Base-by-base conservation (phyloP, 352 stramenopile species). In the Phytophthora constricta region DNA sequence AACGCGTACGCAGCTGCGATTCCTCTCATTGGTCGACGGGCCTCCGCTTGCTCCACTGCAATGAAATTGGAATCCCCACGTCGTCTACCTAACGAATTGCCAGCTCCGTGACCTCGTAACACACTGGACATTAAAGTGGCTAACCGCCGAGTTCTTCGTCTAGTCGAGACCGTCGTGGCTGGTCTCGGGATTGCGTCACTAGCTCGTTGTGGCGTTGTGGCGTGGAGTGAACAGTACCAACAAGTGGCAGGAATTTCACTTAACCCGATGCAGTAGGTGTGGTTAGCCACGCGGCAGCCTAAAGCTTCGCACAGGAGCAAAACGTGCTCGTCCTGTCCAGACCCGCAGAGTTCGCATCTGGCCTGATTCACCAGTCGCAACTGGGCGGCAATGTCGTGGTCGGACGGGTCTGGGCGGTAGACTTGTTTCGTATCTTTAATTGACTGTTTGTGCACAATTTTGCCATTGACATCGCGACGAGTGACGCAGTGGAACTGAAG, bases 231-330 rank as follows among this genome's bases (percentile, higher is more conserved):
- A 55, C 87, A 96, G 54, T 93, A 94, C 87, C 87, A 96, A 16
- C 82, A 80, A 39, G 68, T 79, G 25, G 74, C 68, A 0, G 87
- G 87, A 13, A 96, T 82, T 0, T 78, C 67, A 2, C 49, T 67
- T 5, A 96, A 65, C 0, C 82, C 82, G 23, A 91, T 75, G 45
- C 87, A 96, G 56, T 91, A 93, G 33, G 86, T 96, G 61, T 96
- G 87, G 42, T 71, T 84, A 4, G 84, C 69, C 28, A 82, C 61
- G n/a, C 77, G 68, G 48, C 87, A 96, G n/a, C 73, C 70, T 0
- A 79, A 70, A 9, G 75, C 81, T 34, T 94, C 86, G 47, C 87
- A 96, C 69, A 96, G 66, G 22, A 96, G 69, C 39, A 96, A 65
- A 70, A 93, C 81, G 48, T 93, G 85, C 59, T 93, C 87, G 45